Conservation (phyloP, 768 basidiomycete genomes). For the Leucosporidium scottii region DNA sequence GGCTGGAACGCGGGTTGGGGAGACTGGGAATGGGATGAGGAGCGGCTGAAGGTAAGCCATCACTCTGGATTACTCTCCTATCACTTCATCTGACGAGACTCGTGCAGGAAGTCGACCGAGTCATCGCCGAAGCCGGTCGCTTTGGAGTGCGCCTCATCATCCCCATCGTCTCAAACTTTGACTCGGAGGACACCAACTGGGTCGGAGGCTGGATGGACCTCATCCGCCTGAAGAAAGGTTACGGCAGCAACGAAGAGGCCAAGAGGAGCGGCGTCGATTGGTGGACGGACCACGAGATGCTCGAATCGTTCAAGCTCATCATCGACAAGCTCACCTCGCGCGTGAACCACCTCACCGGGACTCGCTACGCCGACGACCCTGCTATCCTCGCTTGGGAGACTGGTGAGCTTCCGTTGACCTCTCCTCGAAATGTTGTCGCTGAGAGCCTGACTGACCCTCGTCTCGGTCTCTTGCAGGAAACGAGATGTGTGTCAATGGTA, state of each 20-base stretch:
- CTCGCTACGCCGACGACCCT: constrained; percentile 35
- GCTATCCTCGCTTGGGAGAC: constrained; percentile 38
- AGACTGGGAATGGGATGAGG: constrained; percentile 33
- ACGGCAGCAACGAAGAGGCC: constrained; percentile 22
- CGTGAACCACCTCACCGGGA: constrained; percentile 36
- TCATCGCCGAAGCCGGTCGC: neutral
- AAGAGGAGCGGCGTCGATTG: constrained; percentile 23
- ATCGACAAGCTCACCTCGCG: constrained; percentile 36
- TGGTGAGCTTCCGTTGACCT: neutral
- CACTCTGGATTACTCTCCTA: too few relatives aligned
- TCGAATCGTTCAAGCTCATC: constrained; percentile 34
- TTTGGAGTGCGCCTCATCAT: constrained; percentile 32
- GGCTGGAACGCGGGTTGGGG: constrained; percentile 28
- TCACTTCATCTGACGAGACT: too few relatives aligned
- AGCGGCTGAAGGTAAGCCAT: constrained; percentile 20
- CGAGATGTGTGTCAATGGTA: constrained; percentile 6
- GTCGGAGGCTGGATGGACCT: constrained; percentile 28
- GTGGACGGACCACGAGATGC: constrained; percentile 32
- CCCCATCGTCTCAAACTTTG: constrained; percentile 13
- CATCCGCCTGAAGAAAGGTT: neutral
- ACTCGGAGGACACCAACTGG: constrained; percentile 29
- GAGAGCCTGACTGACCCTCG: too few relatives aligned
- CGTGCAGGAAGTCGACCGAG: neutral
- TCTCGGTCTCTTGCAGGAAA: neutral
- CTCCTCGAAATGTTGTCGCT: neutral